Conservation (phyloP, 2,329 filamentous ascomycete species). For the Thielaviopsis euricoi region DNA sequence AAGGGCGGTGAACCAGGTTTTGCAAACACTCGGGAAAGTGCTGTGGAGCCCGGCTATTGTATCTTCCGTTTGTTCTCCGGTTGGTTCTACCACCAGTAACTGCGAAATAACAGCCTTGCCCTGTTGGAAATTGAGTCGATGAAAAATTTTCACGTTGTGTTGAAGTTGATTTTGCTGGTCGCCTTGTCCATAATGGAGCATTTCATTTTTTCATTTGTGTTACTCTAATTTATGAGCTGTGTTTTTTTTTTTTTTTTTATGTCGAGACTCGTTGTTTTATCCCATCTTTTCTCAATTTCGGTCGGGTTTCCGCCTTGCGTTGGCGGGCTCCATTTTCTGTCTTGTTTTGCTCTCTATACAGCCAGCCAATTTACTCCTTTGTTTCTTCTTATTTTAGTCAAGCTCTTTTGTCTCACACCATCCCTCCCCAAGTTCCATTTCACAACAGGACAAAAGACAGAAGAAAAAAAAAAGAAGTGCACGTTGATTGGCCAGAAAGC, state of each 20-base stretch:
- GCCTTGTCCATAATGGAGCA: too few species aligned
- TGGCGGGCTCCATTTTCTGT: neutral
- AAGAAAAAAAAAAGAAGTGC: neutral
- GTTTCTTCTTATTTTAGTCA: neutral
- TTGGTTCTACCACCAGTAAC: neutral
- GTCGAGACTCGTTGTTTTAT: neutral
- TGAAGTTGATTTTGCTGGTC: too few species aligned
- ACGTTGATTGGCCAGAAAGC: neutral
- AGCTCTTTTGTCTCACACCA: neutral
- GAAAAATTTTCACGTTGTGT: neutral
- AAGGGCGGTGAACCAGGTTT: neutral
- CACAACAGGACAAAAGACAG: neutral
- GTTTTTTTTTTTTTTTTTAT: neutral
- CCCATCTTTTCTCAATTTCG: neutral
- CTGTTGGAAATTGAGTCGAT: too few species aligned
- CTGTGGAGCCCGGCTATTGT: neutral
- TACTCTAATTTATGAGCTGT: neutral
- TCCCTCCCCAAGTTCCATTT: neutral
- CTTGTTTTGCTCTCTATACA: neutral
- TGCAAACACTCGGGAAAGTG: neutral
- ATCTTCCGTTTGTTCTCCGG: neutral
- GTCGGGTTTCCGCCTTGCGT: neutral
- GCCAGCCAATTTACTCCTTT: neutral
- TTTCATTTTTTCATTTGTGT: neutral
- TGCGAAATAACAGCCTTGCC: neutral